A percentile compares a stretch with the other conserved stretches of the same genome.
Conservation (phyloP, 768 basidiomycete genomes). For the Gymnopilus dilepis region DNA sequence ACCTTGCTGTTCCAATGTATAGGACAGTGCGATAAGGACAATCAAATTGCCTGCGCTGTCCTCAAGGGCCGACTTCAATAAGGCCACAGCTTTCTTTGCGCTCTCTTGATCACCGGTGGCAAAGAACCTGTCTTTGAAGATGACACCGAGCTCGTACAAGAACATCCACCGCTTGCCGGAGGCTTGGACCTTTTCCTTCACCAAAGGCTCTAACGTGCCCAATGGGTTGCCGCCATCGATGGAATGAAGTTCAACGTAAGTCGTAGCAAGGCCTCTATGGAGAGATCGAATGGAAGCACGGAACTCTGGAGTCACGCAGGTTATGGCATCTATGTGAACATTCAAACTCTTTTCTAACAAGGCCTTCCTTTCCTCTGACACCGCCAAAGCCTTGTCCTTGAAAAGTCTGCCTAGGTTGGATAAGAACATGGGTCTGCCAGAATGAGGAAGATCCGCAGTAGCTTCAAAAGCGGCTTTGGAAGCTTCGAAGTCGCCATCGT, state of each 20-base stretch:
- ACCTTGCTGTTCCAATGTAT: conserved; percentile 14
- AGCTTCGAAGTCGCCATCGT: conserved; percentile 11
- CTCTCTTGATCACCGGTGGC: conserved; percentile 4
- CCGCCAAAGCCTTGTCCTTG: conserved; percentile 15
- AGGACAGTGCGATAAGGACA: conserved; percentile 5
- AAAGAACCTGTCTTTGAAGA: conserved; percentile 7
- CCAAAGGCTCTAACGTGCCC: background rate
- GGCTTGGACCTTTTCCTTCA: conserved; percentile 5
- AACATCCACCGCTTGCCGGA: conserved; percentile 15
- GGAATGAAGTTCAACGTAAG: conserved; percentile 14
- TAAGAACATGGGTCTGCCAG: conserved; percentile 17
- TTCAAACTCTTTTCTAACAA: conserved; percentile 11
- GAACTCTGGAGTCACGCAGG: conserved; percentile 8
- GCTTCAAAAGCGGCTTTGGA: conserved; percentile 6
- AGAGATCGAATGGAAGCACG: conserved; percentile 13
- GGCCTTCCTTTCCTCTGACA: background rate
- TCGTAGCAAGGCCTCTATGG: conserved; percentile 14
- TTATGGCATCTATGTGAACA: conserved; percentile 14
- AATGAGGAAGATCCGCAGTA: conserved; percentile 11
- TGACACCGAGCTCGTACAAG: conserved; percentile 8
- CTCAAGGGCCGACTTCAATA: conserved; percentile 5
- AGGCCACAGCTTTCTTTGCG: conserved; percentile 1
- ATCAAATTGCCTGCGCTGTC: conserved; percentile 3
- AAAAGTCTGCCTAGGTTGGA: conserved; percentile 17
- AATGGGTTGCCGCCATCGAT: background rate